A percentile compares a stretch with the other conserved stretches of the same genome.
These are phyloP conservation scores for Schizothecium vesticola DNA, from an alignment of 495 filamentous ascomycete species.

Conservation along the genomic window DNA sequence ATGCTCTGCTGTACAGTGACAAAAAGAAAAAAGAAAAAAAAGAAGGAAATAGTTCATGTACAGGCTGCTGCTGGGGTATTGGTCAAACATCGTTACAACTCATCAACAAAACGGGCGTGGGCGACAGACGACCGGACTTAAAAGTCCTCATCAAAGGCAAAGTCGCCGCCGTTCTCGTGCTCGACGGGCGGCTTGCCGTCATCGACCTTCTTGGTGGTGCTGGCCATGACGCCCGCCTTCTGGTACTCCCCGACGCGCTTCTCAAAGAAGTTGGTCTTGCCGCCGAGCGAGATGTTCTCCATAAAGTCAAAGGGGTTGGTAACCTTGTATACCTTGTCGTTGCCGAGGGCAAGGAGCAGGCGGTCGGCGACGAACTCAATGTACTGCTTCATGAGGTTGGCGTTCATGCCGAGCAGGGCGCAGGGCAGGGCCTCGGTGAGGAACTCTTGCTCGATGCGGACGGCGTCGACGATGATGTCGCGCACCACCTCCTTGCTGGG, in stretches of 20 bases:
- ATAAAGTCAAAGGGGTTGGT: slow-evolving; percentile 99
- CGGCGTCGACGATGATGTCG: slow-evolving; percentile 89
- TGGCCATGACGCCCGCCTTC: slow-evolving; percentile 97
- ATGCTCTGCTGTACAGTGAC: slow-evolving; percentile 21
- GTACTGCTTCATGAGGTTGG: slow-evolving; percentile 96
- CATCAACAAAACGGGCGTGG: neutral
- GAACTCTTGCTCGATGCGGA: slow-evolving; percentile 95
- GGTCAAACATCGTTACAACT: slow-evolving; percentile 14
- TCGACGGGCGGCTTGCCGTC: slow-evolving; percentile 42
- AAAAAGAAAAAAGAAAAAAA: slow-evolving; percentile 8
- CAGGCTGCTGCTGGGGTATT: slow-evolving; percentile 17
- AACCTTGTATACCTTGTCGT: slow-evolving; percentile 84
- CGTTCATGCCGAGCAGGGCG: slow-evolving; percentile 94
- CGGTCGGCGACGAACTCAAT: slow-evolving; percentile 99
- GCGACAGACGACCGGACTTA: slow-evolving; percentile 42
- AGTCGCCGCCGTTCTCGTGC: slow-evolving; percentile 67
- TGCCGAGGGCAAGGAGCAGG: slow-evolving; percentile 84
- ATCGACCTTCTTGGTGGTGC: slow-evolving; percentile 78
- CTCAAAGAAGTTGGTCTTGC: slow-evolving; percentile 99
- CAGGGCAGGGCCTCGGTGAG: slow-evolving; percentile 90
- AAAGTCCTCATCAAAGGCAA: slow-evolving; percentile 96
- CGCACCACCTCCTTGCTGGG: slow-evolving; percentile 74
- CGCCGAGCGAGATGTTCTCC: slow-evolving; percentile 97
- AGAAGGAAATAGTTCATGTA: slow-evolving; percentile 2
- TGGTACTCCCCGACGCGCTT: slow-evolving; percentile 99